A percentile compares a stretch with the other conserved stretches of the same genome.
phyloP scores from a whole-genome alignment of 164 flowering plant genomes.

The Magnolia officinalis region DNA sequence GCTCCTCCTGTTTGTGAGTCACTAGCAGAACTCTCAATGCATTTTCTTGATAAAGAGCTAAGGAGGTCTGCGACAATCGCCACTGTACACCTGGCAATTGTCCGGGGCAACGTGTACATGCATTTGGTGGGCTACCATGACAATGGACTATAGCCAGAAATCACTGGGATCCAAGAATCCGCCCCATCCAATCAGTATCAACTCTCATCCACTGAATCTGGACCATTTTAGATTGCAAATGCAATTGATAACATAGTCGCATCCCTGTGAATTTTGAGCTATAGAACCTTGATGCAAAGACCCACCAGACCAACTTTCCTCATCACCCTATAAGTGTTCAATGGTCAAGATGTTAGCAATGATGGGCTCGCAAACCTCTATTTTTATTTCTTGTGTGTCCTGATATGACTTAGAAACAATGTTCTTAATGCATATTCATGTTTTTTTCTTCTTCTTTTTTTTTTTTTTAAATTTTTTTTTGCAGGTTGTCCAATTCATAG shows the following conservation, averaged over 20 bases:
- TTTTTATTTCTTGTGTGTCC: not conserved
- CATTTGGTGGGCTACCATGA: not conserved
- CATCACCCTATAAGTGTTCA: too few species aligned
- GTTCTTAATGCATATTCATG: not conserved
- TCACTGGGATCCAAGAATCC: too few species aligned
- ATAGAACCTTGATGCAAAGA: too few species aligned
- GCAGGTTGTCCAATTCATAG: conserved; percentile 33
- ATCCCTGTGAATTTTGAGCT: too few species aligned
- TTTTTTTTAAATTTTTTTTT: too few species aligned
- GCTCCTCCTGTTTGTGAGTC: conserved; percentile 32
- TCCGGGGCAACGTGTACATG: not conserved
- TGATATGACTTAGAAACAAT: not conserved
- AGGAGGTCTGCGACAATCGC: not conserved
- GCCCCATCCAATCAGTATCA: too few species aligned
- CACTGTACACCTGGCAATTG: not conserved
- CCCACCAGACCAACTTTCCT: too few species aligned
- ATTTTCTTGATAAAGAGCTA: not conserved
- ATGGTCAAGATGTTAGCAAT: too few species aligned
- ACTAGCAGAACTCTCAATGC: not conserved
- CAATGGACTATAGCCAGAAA: not conserved
- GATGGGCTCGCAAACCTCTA: not conserved
- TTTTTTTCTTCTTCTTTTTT: not conserved
- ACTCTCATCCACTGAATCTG: too few species aligned
- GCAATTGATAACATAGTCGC: too few species aligned
- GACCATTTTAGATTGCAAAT: too few species aligned